Conservation (phyloP, 352 stramenopile species). For the Detonula confervacea region DNA sequence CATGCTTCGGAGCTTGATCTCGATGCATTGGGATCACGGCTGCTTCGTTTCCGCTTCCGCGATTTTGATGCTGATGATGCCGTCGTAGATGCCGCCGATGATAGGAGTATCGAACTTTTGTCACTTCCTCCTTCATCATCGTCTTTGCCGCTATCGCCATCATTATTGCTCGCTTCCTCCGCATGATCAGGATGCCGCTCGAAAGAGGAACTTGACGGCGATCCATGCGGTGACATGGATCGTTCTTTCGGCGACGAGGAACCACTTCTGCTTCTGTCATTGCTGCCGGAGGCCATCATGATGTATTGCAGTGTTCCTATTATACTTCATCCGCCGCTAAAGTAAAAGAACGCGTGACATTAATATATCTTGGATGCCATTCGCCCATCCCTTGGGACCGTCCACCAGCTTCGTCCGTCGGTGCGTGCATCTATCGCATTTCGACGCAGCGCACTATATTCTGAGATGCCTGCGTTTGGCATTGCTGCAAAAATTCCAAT, state of each 20-base stretch:
- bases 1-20: background rate
- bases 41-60: background rate
- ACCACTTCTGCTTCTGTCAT: background rate
- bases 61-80: background rate
- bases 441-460: too few species aligned
- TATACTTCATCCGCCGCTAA: too few species aligned
- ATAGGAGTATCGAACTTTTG: background rate
- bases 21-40: slow-evolving; percentile 16
- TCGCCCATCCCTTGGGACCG: too few species aligned
- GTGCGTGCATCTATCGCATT: too few species aligned
- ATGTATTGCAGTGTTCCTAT: background rate
- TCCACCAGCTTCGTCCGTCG: too few species aligned
- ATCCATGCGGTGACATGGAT: background rate
- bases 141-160: background rate
- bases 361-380: too few species aligned
- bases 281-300: background rate
- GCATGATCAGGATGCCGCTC: background rate
- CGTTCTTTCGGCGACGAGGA: slow-evolving; percentile 10
- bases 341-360: too few species aligned
- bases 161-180: too few species aligned
- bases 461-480: too few species aligned
- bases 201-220: background rate
- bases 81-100: slow-evolving; percentile 1
- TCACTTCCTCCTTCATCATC: background rate
- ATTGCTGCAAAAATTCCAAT: too few species aligned